Conservation (phyloP, 257 asterid genomes). For the Nicotiana knightiana region DNA sequence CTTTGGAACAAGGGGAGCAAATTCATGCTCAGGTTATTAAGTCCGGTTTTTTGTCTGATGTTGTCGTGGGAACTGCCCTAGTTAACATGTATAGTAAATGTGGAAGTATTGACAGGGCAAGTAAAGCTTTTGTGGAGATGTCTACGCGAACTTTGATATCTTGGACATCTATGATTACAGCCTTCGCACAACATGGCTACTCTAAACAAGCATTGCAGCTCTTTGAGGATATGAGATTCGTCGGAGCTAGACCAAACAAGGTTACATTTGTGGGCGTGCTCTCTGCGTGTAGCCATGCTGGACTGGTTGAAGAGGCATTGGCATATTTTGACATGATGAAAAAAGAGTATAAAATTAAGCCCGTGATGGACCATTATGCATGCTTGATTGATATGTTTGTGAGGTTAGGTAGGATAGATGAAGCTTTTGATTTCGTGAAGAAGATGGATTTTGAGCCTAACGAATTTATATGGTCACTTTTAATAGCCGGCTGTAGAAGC, state of each 20-base stretch:
- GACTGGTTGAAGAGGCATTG: slow-evolving; percentile 64
- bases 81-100: slow-evolving; percentile 89
- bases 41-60: slow-evolving; percentile 63
- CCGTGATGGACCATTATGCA: slow-evolving; percentile 75
- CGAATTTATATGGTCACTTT: slow-evolving; percentile 73
- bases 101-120: slow-evolving; percentile 70
- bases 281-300: slow-evolving; percentile 90
- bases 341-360: slow-evolving; percentile 52
- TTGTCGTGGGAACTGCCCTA: slow-evolving; percentile 77
- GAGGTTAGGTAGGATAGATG: slow-evolving; percentile 64
- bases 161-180: slow-evolving; percentile 85
- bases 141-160: slow-evolving; percentile 66
- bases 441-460: slow-evolving; percentile 43
- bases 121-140: slow-evolving; percentile 83
- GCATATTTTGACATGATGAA: slow-evolving; percentile 70
- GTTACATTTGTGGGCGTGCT: slow-evolving; percentile 77
- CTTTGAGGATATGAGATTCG: slow-evolving; percentile 78
- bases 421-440: slow-evolving; percentile 69
- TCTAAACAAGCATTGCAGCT: slow-evolving; percentile 62
- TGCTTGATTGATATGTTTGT: slow-evolving; percentile 77
- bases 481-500: slow-evolving; percentile 80
- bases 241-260: slow-evolving; percentile 77
- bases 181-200: slow-evolving; percentile 67
- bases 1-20: slow-evolving; percentile 88
- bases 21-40: slow-evolving; percentile 78